Percentiles rank a stretch among this genome's conserved stretches.
phyloP scores from a whole-genome alignment of 805 yeast genomes.

The Wickerhamiella siamensis region DNA sequence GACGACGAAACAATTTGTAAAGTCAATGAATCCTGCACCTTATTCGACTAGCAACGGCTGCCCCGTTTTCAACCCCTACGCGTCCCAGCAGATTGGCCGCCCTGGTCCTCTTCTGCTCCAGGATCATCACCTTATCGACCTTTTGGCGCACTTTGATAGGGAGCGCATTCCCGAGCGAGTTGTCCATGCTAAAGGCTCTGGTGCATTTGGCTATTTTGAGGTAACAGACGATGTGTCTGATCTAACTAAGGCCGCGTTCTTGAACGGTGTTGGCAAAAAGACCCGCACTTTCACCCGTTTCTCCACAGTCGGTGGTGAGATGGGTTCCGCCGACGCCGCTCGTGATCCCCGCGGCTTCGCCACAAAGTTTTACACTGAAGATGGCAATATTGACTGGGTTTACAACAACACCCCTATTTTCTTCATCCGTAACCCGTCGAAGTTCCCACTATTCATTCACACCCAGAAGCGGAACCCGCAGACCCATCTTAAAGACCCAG shows the following conservation, averaged over 20 bases:
- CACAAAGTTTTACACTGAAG: constrained; percentile 50
- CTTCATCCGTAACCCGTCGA: constrained; percentile 48
- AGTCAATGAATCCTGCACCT: constrained; percentile 6
- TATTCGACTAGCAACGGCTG: constrained; percentile 44
- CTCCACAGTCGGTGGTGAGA: constrained; percentile 59
- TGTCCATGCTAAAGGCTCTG: constrained; percentile 55
- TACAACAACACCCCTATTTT: constrained; percentile 63
- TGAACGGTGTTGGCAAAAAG: constrained; percentile 63
- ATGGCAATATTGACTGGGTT: constrained; percentile 59
- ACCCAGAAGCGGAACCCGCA: constrained; percentile 58
- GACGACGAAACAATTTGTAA: background rate
- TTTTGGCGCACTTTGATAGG: constrained; percentile 45
- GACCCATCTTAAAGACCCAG: constrained; percentile 42
- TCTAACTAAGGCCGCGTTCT: constrained; percentile 36
- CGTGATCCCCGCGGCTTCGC: constrained; percentile 63
- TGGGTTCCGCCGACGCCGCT: constrained; percentile 49
- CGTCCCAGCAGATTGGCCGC: constrained; percentile 39
- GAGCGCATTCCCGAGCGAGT: constrained; percentile 56
- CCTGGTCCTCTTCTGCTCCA: constrained; percentile 45
- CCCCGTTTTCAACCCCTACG: constrained; percentile 42
- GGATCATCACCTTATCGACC: constrained; percentile 43
- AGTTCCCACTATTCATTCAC: constrained; percentile 53
- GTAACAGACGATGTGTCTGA: constrained; percentile 44
- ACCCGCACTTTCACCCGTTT: constrained; percentile 48
- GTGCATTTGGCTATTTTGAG: constrained; percentile 46